phyloP scores from a whole-genome alignment of 345 rosid species.

The Populus davidiana region DNA sequence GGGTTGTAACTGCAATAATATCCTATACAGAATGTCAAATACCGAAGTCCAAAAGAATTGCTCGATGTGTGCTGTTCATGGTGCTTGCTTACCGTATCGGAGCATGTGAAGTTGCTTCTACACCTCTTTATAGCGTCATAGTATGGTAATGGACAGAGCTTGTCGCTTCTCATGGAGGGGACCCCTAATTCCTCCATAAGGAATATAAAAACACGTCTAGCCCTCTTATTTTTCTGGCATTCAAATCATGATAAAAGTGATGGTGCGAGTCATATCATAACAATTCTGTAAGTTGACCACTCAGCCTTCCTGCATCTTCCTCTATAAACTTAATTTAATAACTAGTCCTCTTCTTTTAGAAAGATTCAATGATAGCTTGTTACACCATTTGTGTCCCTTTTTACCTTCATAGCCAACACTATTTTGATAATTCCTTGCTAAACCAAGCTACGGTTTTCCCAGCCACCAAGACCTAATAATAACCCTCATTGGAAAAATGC shows the following conservation, averaged over 20 bases:
- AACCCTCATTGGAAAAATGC: background rate
- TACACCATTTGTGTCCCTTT: background rate
- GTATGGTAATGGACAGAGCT: constrained; percentile 2
- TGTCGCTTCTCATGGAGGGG: background rate
- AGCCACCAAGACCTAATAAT: background rate
- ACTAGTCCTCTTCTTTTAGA: background rate
- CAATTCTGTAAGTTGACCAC: constrained; percentile 29
- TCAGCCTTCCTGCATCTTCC: constrained; percentile 20
- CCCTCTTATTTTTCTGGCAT: constrained; percentile 15
- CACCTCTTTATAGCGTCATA: background rate
- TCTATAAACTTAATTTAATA: background rate
- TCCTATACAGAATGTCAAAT: background rate
- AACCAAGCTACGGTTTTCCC: background rate
- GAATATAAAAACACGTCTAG: constrained; percentile 12
- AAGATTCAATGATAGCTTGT: constrained; percentile 14
- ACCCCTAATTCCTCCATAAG: background rate
- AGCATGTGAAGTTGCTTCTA: background rate
- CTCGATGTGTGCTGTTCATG: background rate
- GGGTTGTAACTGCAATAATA: background rate
- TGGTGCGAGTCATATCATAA: constrained; percentile 32
- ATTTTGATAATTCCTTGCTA: background rate
- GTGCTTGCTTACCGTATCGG: background rate
- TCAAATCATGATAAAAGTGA: constrained; percentile 8
- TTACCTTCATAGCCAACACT: background rate
- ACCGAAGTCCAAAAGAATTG: background rate